These are phyloP conservation scores for Stephania yunnanensis DNA, from an alignment of 164 flowering plant species.

Conservation along the genomic window DNA sequence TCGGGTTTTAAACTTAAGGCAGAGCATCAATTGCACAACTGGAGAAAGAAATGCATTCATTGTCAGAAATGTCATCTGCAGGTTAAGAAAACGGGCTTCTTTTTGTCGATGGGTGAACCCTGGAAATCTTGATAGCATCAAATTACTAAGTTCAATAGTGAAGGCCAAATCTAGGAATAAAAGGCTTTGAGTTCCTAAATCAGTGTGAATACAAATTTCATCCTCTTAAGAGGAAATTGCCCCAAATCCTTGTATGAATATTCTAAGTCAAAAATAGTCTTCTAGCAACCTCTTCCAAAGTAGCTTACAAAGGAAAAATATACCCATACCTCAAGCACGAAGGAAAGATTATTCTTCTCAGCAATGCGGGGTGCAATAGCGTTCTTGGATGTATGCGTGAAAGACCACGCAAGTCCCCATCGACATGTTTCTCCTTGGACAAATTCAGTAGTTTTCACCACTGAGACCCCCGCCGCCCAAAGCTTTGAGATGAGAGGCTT, in stretches of 20 bases:
- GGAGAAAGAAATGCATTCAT: neutral
- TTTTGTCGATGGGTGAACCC: no score
- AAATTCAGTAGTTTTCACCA: conserved; percentile 91
- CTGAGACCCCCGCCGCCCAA: conserved; percentile 61
- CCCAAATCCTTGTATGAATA: neutral
- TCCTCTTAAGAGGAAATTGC: no score
- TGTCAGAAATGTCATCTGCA: neutral
- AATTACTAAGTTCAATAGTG: neutral
- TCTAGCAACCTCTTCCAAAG: neutral
- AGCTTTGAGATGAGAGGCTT: conserved; percentile 60
- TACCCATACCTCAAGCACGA: conserved; percentile 74
- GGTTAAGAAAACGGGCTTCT: neutral
- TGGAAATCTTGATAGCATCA: neutral
- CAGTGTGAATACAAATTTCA: no score
- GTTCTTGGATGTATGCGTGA: conserved; percentile 55
- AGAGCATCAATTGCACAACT: no score
- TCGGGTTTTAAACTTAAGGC: neutral
- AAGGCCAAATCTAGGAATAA: neutral
- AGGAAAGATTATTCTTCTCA: conserved; percentile 48
- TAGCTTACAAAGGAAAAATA: neutral
- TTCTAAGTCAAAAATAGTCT: neutral
- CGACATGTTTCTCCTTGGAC: conserved; percentile 89
- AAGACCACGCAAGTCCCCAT: conserved; percentile 99
- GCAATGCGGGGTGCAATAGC: conserved; percentile 30
- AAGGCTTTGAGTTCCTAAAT: neutral